A percentile compares a stretch with the other conserved stretches of the same genome.
These are phyloP conservation scores for Tetraselmis striata DNA, from an alignment of 139 green algal species.

Conservation along the genomic window DNA sequence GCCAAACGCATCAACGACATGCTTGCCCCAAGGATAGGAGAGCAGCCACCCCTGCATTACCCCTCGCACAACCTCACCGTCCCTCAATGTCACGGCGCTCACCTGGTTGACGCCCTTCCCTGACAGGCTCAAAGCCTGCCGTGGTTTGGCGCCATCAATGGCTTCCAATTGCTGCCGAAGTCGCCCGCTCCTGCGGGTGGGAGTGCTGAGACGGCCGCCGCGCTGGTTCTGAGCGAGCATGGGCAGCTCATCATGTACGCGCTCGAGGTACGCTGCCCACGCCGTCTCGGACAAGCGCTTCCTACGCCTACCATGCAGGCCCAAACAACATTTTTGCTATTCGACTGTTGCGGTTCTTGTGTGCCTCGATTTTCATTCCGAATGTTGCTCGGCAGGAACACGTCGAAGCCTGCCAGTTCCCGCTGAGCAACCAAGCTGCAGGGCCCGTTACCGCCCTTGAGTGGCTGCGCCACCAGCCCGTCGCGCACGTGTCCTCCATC, in stretches of 20 bases:
- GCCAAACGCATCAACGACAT: too few relatives aligned
- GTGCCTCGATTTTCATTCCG: too few relatives aligned
- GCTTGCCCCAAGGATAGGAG: too few relatives aligned
- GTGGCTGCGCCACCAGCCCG: neutral
- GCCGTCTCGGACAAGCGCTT: too few relatives aligned
- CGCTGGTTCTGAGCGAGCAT: neutral
- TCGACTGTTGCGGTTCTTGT: too few relatives aligned
- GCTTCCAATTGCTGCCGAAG: neutral
- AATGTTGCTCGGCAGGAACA: too few relatives aligned
- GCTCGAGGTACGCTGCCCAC: neutral
- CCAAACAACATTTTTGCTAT: too few relatives aligned
- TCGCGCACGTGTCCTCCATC: neutral
- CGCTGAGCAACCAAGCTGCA: neutral
- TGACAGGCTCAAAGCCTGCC: neutral
- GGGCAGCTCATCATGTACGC: neutral
- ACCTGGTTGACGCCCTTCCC: neutral
- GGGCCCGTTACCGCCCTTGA: neutral
- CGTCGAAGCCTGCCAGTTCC: neutral
- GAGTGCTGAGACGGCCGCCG: neutral
- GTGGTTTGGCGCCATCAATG: neutral
- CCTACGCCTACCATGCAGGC: too few relatives aligned
- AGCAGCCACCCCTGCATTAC: too few relatives aligned
- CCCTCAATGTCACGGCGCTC: too few relatives aligned
- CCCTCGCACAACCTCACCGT: too few relatives aligned
- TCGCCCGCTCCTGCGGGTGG: too few relatives aligned